Evolutionary conservation across 2,329 filamentous ascomycete genomes (phyloP).

Genomic region (Teratosphaeria nubilosa): DNA sequence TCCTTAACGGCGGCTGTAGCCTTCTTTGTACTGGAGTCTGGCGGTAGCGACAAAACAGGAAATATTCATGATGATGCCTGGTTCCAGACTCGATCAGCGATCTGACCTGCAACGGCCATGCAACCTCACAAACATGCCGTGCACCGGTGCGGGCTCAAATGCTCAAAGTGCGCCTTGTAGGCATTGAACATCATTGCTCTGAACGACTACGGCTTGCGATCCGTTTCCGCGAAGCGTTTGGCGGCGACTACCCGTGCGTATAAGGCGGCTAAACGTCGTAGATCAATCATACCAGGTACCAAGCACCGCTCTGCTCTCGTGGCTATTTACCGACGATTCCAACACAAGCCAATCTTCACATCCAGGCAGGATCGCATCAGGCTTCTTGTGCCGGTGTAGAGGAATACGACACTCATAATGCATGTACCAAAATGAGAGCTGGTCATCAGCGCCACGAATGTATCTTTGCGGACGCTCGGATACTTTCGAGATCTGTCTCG

Average conservation of each 20-base stretch:
- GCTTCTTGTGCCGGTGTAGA: not conserved
- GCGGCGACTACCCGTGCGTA: not conserved
- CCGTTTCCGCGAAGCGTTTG: not conserved
- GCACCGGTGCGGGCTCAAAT: too few species aligned
- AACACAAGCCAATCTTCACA: not conserved
- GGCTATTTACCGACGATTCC: not conserved
- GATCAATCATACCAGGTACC: not conserved
- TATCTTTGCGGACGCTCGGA: not conserved
- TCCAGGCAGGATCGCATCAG: not conserved
- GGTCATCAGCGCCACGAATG: not conserved
- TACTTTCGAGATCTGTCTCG: not conserved
- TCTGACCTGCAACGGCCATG: too few species aligned
- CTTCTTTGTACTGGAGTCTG: not conserved
- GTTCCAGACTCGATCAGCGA: not conserved
- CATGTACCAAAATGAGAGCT: not conserved
- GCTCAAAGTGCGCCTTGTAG: not conserved
- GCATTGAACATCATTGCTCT: not conserved
- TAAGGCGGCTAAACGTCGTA: not conserved
- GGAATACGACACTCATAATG: not conserved
- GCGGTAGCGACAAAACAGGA: too few species aligned
- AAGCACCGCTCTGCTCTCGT: not conserved
- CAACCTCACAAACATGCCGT: too few species aligned
- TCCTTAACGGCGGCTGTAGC: not conserved
- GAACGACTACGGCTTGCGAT: not conserved
- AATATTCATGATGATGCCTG: not conserved